phyloP scores from a whole-genome alignment of 192 early-diverging fungal species.

The Spizellomyces sp. region DNA sequence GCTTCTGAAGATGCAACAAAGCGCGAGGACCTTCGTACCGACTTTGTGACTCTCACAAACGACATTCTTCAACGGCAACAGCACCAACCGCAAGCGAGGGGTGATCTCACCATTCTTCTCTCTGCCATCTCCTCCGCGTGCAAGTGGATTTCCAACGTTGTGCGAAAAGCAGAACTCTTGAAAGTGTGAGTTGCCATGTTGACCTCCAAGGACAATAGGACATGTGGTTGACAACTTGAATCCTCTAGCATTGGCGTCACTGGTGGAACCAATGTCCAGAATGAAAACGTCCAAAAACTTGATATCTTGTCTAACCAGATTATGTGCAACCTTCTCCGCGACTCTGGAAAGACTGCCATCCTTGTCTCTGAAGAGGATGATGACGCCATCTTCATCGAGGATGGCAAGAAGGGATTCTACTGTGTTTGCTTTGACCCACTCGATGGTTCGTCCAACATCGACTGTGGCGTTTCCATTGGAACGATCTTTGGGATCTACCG shows the following conservation, averaged over 20 bases:
- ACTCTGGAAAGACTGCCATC: conserved; percentile 86
- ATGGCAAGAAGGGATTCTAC: conserved; percentile 81
- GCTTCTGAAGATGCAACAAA: neutral
- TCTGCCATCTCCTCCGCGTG: conserved; percentile 89
- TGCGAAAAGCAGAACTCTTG: conserved; percentile 93
- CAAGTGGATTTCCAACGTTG: conserved; percentile 97
- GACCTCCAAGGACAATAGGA: neutral
- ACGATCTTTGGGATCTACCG: conserved; percentile 99
- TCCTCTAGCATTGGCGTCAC: conserved; percentile 77
- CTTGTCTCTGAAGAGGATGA: conserved; percentile 98
- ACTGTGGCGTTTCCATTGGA: conserved; percentile 97
- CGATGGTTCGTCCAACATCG: conserved; percentile 97
- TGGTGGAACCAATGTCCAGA: conserved; percentile 86
- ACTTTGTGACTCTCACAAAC: conserved; percentile 91
- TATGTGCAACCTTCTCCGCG: conserved; percentile 91
- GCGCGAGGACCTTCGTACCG: conserved; percentile 69
- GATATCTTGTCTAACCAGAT: conserved; percentile 98
- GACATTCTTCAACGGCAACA: conserved; percentile 93
- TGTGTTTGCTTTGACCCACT: conserved; percentile 97
- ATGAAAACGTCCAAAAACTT: conserved; percentile 95
- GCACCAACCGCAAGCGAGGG: conserved; percentile 79
- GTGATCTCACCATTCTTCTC: conserved; percentile 91
- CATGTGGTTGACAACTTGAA: neutral
- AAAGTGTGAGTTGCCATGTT: conserved; percentile 72
- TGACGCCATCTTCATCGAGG: conserved; percentile 85